Evolutionary conservation across 2,329 filamentous ascomycete species (phyloP), one percentile per base, ranked within the genome.

Genomic region (Colletotrichum sublineola): DNA sequence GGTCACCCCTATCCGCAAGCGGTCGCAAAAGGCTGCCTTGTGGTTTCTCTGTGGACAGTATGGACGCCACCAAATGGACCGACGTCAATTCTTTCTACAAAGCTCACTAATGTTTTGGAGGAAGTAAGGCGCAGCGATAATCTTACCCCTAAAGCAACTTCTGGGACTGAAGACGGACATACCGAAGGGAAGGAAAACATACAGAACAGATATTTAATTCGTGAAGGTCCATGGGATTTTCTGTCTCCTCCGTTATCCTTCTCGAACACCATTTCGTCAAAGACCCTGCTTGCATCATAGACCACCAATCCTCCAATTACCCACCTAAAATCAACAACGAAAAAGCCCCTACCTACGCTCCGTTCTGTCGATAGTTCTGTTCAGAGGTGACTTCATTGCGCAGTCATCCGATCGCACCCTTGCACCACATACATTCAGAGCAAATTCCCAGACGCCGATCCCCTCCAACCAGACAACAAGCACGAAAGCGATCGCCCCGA

Each of bases 341-440:
- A 56, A 24, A 48, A 11, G 12, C 46, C 46, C 11, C 46, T 48
- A 46, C 44, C 42, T 36, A 46, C 40, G 44, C 24, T 18, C 31
- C 44, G 42, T 58, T 38, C 29, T 36, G 15, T 57, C 40, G 40
- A 65, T 52, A 20, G 52, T 29, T 48, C 31, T 20, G 52, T 29
- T 48, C 31, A 33, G 31, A 36, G n/a, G 56, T 65, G 63, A 66
- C 53, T 66, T 66, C 63, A 66, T 66, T 36, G 63, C 33, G 63
- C 68, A 36, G 55, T 50, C 48, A 65, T 38, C 50, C 50, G 38
- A 63, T 40, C 52, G 53, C 31, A 48, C n/a, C 57, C 64, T 40
- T 24, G 48, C 52, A 38, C 29, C 9, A n/a, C 44, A 46, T 20
- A 18, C 11, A 42, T 14, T 11, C 62, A 24, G 29, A 15, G 38